Percentiles rank a stretch among this genome's conserved stretches.
phyloP scores from a whole-genome alignment of 2,329 filamentous ascomycete genomes.

The Colletotrichum tropicicola region DNA sequence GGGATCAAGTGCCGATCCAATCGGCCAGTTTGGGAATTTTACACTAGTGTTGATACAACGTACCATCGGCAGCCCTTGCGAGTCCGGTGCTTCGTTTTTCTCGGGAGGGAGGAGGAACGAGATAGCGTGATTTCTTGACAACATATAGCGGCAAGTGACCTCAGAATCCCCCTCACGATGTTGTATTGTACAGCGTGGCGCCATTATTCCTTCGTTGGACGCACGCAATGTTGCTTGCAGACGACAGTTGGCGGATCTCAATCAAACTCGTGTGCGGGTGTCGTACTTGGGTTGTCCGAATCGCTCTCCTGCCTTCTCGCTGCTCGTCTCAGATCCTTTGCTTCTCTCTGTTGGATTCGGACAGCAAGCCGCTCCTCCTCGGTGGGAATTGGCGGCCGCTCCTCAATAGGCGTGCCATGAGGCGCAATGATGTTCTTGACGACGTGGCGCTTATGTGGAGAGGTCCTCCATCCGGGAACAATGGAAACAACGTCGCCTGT shows the following conservation, averaged over 20 bases:
- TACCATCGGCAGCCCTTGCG: not conserved
- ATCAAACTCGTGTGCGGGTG: not conserved
- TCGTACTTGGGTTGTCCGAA: not conserved
- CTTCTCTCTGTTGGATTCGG: constrained; percentile 61
- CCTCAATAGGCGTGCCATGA: constrained; percentile 67
- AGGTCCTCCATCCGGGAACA: constrained; percentile 70
- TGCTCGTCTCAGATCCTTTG: constrained; percentile 65
- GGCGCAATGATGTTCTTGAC: constrained; percentile 80
- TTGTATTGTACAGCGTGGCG: constrained; percentile 10
- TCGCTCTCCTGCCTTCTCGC: constrained; percentile 36
- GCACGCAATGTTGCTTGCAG: not conserved
- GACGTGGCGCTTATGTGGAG: constrained; percentile 75
- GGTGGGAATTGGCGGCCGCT: constrained; percentile 72
- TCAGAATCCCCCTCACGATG: too few species aligned
- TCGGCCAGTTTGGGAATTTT: not conserved
- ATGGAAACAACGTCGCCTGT: constrained; percentile 81
- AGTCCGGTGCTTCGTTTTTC: not conserved
- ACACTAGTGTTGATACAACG: not conserved
- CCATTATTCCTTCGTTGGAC: not conserved
- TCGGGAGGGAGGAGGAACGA: too few species aligned
- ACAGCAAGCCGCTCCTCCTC: constrained; percentile 67
- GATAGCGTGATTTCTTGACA: not conserved
- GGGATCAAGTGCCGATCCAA: not conserved
- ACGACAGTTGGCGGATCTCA: not conserved
- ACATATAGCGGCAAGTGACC: not conserved